A percentile compares a stretch with the other conserved stretches of the same genome.
phyloP scores from a whole-genome alignment of 805 yeast species.

The Barnettozyma salicaria region DNA sequence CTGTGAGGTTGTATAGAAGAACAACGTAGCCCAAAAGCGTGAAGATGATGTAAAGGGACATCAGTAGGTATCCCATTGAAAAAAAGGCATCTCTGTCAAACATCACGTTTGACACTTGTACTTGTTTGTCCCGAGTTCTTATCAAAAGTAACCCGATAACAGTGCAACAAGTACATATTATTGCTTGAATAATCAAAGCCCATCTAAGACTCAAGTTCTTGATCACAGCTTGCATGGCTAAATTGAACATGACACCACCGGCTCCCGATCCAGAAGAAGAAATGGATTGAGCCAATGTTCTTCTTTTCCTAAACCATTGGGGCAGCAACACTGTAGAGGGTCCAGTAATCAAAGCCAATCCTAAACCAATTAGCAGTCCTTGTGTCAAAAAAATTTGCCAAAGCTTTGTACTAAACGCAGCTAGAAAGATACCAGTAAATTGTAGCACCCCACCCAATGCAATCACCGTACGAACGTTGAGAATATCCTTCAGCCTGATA shows the following conservation, averaged over 20 bases:
- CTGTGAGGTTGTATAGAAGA: slow-evolving; percentile 49
- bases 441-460: slow-evolving; percentile 44
- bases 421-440: slow-evolving; percentile 31
- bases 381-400: slow-evolving; percentile 67
- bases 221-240: slow-evolving; percentile 27
- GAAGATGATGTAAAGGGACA: slow-evolving; percentile 35
- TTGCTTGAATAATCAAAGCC: slow-evolving; percentile 31
- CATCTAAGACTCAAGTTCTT: slow-evolving; percentile 24
- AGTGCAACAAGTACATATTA: slow-evolving; percentile 31
- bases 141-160: slow-evolving; percentile 29
- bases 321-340: slow-evolving; percentile 59
- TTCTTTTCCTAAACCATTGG: slow-evolving; percentile 58
- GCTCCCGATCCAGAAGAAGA: slow-evolving; percentile 35
- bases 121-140: slow-evolving; percentile 32
- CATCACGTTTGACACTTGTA: slow-evolving; percentile 31
- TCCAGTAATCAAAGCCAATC: slow-evolving; percentile 34
- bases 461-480: slow-evolving; percentile 40
- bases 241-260: slow-evolving; percentile 38
- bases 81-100: slow-evolving; percentile 37
- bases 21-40: slow-evolving; percentile 57
- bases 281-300: slow-evolving; percentile 41
- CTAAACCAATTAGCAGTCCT: slow-evolving; percentile 53
- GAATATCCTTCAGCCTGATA: slow-evolving; percentile 36
- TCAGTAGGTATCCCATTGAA: slow-evolving; percentile 38
- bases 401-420: slow-evolving; percentile 47